phyloP scores from a whole-genome alignment of 352 stramenopile species.

The Phytophthora niederhauseri region DNA sequence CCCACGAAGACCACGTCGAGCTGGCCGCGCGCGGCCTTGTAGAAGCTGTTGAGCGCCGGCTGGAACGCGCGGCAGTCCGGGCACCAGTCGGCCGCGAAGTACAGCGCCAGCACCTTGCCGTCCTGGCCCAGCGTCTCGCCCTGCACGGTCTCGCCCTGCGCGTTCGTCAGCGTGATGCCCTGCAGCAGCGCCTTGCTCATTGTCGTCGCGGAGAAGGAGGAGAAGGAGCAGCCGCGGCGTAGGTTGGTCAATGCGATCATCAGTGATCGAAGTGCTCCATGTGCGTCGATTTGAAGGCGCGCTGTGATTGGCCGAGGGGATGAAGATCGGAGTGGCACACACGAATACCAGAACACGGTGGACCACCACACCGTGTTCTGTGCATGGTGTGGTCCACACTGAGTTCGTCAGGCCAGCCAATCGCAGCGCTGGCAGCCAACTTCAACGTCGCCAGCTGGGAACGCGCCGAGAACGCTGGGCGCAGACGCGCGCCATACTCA shows the following conservation, averaged over 20 bases:
- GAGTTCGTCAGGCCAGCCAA: constrained; percentile 19
- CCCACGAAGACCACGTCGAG: constrained; percentile 84
- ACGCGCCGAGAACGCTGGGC: background rate
- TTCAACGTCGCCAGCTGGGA: constrained; percentile 18
- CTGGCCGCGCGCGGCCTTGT: constrained; percentile 50
- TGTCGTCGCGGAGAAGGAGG: background rate
- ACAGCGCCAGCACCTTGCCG: constrained; percentile 71
- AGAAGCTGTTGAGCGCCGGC: constrained; percentile 77
- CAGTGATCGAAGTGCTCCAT: background rate
- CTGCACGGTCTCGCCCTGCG: constrained; percentile 46
- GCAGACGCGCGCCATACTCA: constrained; percentile 1
- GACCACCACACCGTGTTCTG: background rate
- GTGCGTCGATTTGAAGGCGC: background rate
- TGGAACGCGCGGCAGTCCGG: constrained; percentile 84
- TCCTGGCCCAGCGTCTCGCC: constrained; percentile 49
- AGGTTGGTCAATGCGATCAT: constrained; percentile 11
- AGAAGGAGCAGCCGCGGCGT: background rate
- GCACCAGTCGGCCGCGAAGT: constrained; percentile 88
- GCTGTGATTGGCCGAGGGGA: constrained; percentile 14
- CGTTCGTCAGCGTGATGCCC: constrained; percentile 61
- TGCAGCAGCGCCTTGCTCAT: constrained; percentile 59
- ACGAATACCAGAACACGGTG: constrained; percentile 3
- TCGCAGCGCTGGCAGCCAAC: constrained; percentile 1
- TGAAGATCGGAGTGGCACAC: constrained; percentile 3
- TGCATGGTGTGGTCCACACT: background rate